phyloP scores from a whole-genome alignment of 2,329 filamentous ascomycete species.

The Penicillium brasilianum region DNA sequence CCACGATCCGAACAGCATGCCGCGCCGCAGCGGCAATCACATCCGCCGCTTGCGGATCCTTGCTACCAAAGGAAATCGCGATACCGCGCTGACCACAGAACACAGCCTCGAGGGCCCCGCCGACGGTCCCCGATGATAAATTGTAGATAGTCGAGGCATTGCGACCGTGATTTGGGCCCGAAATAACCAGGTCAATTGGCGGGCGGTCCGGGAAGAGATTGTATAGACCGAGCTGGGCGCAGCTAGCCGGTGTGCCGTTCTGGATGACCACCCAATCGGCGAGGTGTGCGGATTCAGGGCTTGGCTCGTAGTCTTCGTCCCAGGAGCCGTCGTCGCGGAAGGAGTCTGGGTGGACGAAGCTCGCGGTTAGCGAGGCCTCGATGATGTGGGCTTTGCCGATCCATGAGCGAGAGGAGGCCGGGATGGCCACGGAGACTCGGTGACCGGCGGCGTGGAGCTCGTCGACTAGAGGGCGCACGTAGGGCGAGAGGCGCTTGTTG shows the following conservation, averaged over 20 bases:
- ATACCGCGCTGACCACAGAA: constrained; percentile 71
- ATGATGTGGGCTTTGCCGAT: constrained; percentile 96
- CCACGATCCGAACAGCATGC: constrained; percentile 73
- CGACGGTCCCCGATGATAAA: constrained; percentile 75
- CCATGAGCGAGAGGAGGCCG: constrained; percentile 88
- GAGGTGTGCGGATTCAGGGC: constrained; percentile 55
- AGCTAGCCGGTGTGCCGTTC: constrained; percentile 76
- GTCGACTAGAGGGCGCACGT: constrained; percentile 72
- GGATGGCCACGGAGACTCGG: constrained; percentile 82
- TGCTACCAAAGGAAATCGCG: constrained; percentile 83
- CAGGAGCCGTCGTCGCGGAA: constrained; percentile 61
- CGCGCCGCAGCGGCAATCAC: constrained; percentile 75
- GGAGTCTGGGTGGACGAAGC: constrained; percentile 71
- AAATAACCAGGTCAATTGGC: constrained; percentile 73
- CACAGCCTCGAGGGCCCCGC: constrained; percentile 75
- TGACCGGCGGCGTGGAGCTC: constrained; percentile 75
- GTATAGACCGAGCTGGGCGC: constrained; percentile 76
- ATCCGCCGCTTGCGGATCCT: constrained; percentile 73
- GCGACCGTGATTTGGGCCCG: constrained; percentile 77
- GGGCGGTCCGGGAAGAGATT: constrained; percentile 73
- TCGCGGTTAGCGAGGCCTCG: constrained; percentile 77
- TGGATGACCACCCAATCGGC: constrained; percentile 71
- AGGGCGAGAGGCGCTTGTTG: constrained; percentile 72
- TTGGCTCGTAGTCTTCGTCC: constrained; percentile 44
- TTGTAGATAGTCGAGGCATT: constrained; percentile 80